Percentiles rank a stretch among this genome's conserved stretches.
Conservation (phyloP, 169 alveolate species). For the Eimeria maxima region DNA sequence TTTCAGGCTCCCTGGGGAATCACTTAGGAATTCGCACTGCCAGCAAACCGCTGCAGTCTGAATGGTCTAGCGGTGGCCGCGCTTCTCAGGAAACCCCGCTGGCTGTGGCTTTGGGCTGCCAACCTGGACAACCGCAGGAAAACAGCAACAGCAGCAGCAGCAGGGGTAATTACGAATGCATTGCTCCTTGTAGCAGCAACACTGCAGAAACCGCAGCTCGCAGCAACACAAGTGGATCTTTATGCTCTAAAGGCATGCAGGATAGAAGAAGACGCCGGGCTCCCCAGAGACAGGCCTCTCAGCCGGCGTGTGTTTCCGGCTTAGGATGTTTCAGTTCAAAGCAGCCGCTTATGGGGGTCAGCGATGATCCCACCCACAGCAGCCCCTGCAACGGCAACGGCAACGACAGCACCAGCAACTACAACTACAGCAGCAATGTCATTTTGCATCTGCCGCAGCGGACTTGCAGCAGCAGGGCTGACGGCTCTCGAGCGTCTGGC, state of each 20-base stretch:
- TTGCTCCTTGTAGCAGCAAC: neutral
- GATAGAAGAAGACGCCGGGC: neutral
- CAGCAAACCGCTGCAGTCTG: conserved; percentile 17
- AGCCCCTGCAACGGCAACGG: neutral
- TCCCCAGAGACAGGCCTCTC: conserved; percentile 2
- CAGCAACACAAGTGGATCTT: neutral
- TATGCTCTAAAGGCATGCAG: neutral
- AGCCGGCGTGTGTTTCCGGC: neutral
- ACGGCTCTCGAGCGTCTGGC: neutral
- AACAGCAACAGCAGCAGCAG: conserved; percentile 9
- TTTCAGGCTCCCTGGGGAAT: neutral
- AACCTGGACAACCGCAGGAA: neutral
- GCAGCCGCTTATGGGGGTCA: neutral
- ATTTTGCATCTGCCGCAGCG: neutral
- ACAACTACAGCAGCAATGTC: neutral
- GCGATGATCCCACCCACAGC: neutral
- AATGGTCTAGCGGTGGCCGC: neutral
- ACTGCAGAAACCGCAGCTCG: neutral
- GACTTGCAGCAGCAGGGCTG: neutral
- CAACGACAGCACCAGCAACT: neutral
- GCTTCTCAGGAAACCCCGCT: neutral
- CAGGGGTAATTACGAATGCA: neutral
- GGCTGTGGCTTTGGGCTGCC: neutral
- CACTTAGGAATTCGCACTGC: neutral
- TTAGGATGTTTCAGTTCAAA: conserved; percentile 22